Base-by-base conservation (phyloP, 495 filamentous ascomycete genomes). In the Cercophora newfieldiana region DNA sequence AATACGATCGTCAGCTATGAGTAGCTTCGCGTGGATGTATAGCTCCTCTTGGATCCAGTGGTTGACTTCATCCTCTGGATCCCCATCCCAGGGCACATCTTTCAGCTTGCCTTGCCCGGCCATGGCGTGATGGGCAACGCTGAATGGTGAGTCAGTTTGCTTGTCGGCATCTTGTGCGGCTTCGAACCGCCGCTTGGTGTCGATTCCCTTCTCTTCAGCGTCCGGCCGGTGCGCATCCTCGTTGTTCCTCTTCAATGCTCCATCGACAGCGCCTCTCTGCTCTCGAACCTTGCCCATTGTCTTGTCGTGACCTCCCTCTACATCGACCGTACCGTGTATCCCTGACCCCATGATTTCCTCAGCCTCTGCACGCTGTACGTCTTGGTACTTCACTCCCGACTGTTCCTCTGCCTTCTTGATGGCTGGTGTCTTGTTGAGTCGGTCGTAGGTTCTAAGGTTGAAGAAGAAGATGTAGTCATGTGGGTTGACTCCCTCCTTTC, bases 11-110 rank as follows among this genome's bases (percentile, higher is more conserved):
- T 97, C 93, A 16, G 88, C 91, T 67, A 96, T 96, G 65, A 91
- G 83, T 31, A 95, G 82, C 77, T 97, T 97, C 47, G 87, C 90
- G 72, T 99, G 94, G 44, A 97, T 86, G 68, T 97, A 99, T 0
- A 97, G 83, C 80, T 99, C 93, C 74, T 99, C 94, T 71, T 97
- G 94, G 55, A 97, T 87, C 78, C 96, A 92, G 68, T 95, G 92
- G 25, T 90, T 85, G 67, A 90, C 88, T 71, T 97, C 94, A 16
- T 83, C 83, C 64, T 93, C 84, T 0, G 73, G 64, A 0, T 86
- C 79, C 1, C 89, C 89, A 7, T 91, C 84, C 90, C 91, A 97
- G 4, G 73, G 53, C 71, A 93, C 91, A 10, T 92, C 86, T 0
- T 83, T 85, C 14, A 94, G 78, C 49, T 84, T 85, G 3, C 84